A percentile compares a stretch with the other conserved stretches of the same genome.
phyloP scores from a whole-genome alignment of 805 yeast genomes.

The Barnettozyma pratensis region DNA sequence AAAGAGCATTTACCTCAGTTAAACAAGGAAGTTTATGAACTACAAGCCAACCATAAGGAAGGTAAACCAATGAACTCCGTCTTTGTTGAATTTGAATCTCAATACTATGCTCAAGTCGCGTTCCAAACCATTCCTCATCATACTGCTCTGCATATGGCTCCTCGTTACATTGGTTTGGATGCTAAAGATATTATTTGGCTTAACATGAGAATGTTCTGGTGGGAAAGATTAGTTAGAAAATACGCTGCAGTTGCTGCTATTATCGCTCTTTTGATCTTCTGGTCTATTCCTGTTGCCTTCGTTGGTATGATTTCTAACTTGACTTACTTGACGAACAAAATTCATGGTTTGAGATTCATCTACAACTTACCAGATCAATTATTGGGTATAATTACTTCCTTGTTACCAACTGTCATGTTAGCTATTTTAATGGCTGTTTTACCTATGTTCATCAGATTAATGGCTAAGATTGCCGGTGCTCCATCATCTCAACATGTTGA shows the following conservation, averaged over 20 bases:
- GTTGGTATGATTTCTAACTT: conserved; percentile 72
- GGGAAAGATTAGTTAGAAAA: conserved; percentile 60
- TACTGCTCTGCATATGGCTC: conserved; percentile 56
- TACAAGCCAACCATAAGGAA: conserved; percentile 47
- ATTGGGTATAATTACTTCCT: conserved; percentile 61
- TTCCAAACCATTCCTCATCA: conserved; percentile 60
- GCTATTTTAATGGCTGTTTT: conserved; percentile 60
- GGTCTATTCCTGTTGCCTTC: conserved; percentile 79
- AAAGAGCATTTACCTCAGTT: conserved; percentile 51
- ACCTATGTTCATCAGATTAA: conserved; percentile 57
- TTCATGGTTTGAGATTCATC: conserved; percentile 52
- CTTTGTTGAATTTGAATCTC: conserved; percentile 74
- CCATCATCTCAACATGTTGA: conserved; percentile 55
- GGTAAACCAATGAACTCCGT: conserved; percentile 69
- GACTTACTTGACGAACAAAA: conserved; percentile 52
- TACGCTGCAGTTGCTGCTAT: conserved; percentile 49
- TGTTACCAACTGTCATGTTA: conserved; percentile 63
- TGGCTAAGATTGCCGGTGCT: conserved; percentile 59
- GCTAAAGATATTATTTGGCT: conserved; percentile 65
- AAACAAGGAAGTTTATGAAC: conserved; percentile 47
- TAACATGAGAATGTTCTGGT: conserved; percentile 74
- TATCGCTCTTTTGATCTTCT: conserved; percentile 49
- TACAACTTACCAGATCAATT: conserved; percentile 47
- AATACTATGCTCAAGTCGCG: conserved; percentile 71
- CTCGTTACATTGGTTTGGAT: conserved; percentile 56